phyloP scores from a whole-genome alignment of 805 yeast genomes.

The Debaryomyces tyrocola region DNA sequence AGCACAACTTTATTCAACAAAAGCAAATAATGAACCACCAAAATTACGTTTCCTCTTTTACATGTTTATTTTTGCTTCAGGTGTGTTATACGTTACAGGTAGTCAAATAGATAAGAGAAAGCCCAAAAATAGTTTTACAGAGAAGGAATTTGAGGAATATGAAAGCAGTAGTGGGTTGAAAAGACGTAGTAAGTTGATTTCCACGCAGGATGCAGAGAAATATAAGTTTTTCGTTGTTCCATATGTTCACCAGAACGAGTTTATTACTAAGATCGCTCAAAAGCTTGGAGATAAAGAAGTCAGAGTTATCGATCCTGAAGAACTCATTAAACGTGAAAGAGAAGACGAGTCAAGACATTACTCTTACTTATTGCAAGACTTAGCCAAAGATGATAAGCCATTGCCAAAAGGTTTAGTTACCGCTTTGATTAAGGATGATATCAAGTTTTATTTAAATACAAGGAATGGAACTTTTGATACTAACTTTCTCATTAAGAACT shows the following conservation, averaged over 20 bases:
- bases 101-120: slow-evolving; percentile 25
- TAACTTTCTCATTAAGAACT: slow-evolving; percentile 52
- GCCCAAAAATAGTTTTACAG: slow-evolving; percentile 43
- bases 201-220: slow-evolving; percentile 34
- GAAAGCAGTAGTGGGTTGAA: slow-evolving; percentile 52
- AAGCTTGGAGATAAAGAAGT: slow-evolving; percentile 21
- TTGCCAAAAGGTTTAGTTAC: slow-evolving; percentile 50
- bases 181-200: slow-evolving; percentile 46
- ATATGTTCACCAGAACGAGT: slow-evolving; percentile 18
- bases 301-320: slow-evolving; percentile 51
- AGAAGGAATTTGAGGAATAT: slow-evolving; percentile 49
- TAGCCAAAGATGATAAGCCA: slow-evolving; percentile 24
- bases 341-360: slow-evolving; percentile 45
- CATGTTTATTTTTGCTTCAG: slow-evolving; percentile 33
- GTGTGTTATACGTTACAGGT: slow-evolving; percentile 30
- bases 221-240: slow-evolving; percentile 45
- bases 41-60: slow-evolving; percentile 37
- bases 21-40: slow-evolving; percentile 18
- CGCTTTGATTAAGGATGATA: slow-evolving; percentile 45
- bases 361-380: slow-evolving; percentile 52
- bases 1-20: background rate
- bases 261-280: slow-evolving; percentile 18
- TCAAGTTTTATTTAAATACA: slow-evolving; percentile 34
- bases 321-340: slow-evolving; percentile 48
- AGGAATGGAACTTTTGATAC: slow-evolving; percentile 41